Percentiles rank a stretch among this genome's conserved stretches.
phyloP scores from a whole-genome alignment of 2,329 filamentous ascomycete genomes.

The Diaporthe eres region DNA sequence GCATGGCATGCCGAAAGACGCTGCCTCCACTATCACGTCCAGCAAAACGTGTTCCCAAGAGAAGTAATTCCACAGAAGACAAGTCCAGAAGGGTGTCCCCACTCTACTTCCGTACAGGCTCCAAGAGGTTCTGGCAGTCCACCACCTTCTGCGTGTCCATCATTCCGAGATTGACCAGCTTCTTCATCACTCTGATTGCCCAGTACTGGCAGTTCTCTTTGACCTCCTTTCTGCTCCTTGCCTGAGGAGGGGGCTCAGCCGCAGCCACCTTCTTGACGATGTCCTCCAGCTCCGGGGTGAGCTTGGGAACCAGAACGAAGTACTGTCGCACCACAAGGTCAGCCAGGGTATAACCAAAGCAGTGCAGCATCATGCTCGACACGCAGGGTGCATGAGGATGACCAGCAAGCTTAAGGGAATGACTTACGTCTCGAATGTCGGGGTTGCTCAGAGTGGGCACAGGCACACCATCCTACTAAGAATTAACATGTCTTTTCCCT shows the following conservation, averaged over 20 bases:
- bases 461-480: neutral
- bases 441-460: constrained; percentile 3
- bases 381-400: neutral
- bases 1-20: neutral
- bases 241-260: neutral
- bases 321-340: neutral
- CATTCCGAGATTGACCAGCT: constrained; percentile 1
- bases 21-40: too few species aligned
- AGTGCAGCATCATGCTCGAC: neutral
- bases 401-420: too few species aligned
- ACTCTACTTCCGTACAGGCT: neutral
- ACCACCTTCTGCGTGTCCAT: constrained; percentile 9
- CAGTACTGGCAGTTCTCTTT: constrained; percentile 14
- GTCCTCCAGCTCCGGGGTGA: constrained; percentile 8
- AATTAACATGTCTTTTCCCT: neutral
- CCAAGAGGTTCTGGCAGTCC: neutral
- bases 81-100: neutral
- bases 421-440: constrained; percentile 15
- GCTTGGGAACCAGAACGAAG: neutral
- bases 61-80: neutral
- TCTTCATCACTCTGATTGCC: constrained; percentile 3
- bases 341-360: neutral
- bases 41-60: neutral
- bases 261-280: neutral
- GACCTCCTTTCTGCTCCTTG: constrained; percentile 4